A percentile compares a stretch with the other conserved stretches of the same genome.
Evolutionary conservation across 148 eudicot genomes (phyloP).

Genomic region (Selenicereus undatus): DNA sequence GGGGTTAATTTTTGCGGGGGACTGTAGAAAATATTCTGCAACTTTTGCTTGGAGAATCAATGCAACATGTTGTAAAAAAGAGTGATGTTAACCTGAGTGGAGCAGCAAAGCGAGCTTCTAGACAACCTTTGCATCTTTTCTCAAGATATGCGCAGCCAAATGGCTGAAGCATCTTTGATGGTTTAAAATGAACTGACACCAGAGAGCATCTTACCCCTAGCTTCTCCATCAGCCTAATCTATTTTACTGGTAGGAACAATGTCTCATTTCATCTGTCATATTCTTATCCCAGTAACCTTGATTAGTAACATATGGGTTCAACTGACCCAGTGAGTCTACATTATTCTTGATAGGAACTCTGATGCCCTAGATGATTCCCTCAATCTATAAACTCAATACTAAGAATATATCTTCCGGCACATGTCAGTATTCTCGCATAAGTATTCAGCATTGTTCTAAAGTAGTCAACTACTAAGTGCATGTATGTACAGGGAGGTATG

Average conservation of each 20-base stretch:
- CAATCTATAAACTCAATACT: not conserved
- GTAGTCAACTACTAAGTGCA: not conserved
- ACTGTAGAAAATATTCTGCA: constrained; percentile 4
- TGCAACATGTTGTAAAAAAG: constrained; percentile 21
- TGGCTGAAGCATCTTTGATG: constrained; percentile 27
- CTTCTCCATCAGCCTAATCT: constrained; percentile 25
- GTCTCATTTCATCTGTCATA: constrained; percentile 14
- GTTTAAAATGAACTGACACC: constrained; percentile 18
- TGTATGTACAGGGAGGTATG: not conserved
- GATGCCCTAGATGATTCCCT: not conserved
- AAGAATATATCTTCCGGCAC: not conserved
- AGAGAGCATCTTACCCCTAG: constrained; percentile 25
- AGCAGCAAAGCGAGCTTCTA: constrained; percentile 23
- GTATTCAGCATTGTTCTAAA: constrained; percentile 3
- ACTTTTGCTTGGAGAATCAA: constrained; percentile 17
- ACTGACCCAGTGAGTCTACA: not conserved
- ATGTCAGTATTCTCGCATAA: not conserved
- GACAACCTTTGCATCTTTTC: constrained; percentile 38
- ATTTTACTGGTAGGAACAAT: constrained; percentile 22
- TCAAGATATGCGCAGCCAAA: constrained; percentile 16
- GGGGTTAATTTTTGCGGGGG: not conserved
- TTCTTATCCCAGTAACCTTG: constrained; percentile 14
- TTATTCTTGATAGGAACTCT: not conserved
- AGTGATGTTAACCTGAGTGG: constrained; percentile 30
- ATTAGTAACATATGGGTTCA: not conserved